phyloP scores from a whole-genome alignment of 495 filamentous ascomycete species.

The Annulohypoxylon moriforme region DNA sequence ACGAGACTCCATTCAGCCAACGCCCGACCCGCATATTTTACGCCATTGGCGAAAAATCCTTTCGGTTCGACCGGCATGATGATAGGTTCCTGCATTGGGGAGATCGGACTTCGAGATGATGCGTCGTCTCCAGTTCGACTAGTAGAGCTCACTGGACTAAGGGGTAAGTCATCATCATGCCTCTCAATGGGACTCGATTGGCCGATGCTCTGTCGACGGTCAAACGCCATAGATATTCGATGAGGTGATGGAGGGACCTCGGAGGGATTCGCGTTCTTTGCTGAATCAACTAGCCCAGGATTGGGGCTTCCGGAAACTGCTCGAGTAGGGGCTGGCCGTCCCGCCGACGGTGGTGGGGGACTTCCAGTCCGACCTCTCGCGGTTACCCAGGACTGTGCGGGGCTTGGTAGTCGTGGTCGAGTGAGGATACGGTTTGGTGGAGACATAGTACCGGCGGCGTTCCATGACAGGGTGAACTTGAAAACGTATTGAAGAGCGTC shows the following conservation, averaged over 20 bases:
- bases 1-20: slow-evolving; percentile 91
- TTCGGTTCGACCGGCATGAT: slow-evolving; percentile 53
- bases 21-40: slow-evolving; percentile 85
- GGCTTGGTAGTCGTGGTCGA: slow-evolving; percentile 79
- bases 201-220: slow-evolving; percentile 35
- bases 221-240: slow-evolving; percentile 29
- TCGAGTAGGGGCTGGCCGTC: slow-evolving; percentile 58
- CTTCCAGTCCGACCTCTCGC: slow-evolving; percentile 51
- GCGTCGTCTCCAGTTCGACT: slow-evolving; percentile 36
- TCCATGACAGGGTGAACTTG: slow-evolving; percentile 57
- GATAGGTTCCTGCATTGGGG: slow-evolving; percentile 42
- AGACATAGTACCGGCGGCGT: slow-evolving; percentile 43
- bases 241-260: slow-evolving; percentile 32
- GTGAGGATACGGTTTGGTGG: slow-evolving; percentile 63
- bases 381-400: slow-evolving; percentile 70
- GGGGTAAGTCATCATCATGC: slow-evolving; percentile 36
- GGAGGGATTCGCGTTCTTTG: slow-evolving; percentile 54
- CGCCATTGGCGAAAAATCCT: slow-evolving; percentile 51
- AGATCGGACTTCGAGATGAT: slow-evolving; percentile 14
- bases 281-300: slow-evolving; percentile 58
- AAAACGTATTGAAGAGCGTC: slow-evolving; percentile 59
- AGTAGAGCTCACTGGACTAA: slow-evolving; percentile 30
- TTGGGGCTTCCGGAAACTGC: slow-evolving; percentile 56
- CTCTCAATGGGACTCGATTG: slow-evolving; percentile 32
- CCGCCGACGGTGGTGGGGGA: slow-evolving; percentile 50